These are phyloP conservation scores for Paraconiothyrium brasiliense DNA, from an alignment of 2,329 filamentous ascomycete species.

Conservation along the genomic window DNA sequence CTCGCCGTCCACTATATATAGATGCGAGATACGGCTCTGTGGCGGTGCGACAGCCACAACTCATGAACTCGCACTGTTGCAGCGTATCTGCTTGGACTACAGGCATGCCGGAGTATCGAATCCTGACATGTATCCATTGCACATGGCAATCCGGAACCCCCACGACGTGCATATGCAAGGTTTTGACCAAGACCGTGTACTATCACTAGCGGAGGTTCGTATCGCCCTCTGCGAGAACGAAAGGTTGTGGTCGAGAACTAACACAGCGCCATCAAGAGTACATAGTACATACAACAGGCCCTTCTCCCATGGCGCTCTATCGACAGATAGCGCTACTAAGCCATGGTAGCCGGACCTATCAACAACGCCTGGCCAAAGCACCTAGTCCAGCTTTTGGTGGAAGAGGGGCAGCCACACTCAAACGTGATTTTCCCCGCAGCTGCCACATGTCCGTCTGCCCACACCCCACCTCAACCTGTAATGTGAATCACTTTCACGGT, in stretches of 20 bases:
- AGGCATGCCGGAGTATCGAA: conserved; percentile 5
- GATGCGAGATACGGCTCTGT: conserved; percentile 25
- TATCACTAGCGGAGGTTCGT: conserved; percentile 15
- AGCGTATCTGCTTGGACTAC: conserved; percentile 21
- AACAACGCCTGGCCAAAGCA: conserved; percentile 26
- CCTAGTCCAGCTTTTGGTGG: conserved; percentile 6
- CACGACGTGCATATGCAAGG: conserved; percentile 12
- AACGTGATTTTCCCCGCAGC: conserved; percentile 28
- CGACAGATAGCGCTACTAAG: conserved; percentile 5
- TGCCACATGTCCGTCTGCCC: conserved; percentile 13
- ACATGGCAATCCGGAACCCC: conserved; percentile 25
- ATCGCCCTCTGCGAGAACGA: background rate
- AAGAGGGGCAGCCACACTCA: conserved; percentile 10
- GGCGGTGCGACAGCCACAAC: conserved; percentile 28
- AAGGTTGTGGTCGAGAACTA: background rate
- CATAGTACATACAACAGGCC: background rate
- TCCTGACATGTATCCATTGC: conserved; percentile 33
- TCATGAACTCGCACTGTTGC: conserved; percentile 12
- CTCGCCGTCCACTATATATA: conserved; percentile 27
- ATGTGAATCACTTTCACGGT: conserved; percentile 18
- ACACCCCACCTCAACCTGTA: conserved; percentile 11
- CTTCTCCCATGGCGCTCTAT: background rate
- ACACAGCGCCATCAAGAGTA: background rate
- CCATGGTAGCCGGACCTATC: conserved; percentile 18
- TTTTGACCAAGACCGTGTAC: conserved; percentile 7